Evolutionary conservation across 768 basidiomycete species (phyloP).

Genomic region (Lentinula sp.): DNA sequence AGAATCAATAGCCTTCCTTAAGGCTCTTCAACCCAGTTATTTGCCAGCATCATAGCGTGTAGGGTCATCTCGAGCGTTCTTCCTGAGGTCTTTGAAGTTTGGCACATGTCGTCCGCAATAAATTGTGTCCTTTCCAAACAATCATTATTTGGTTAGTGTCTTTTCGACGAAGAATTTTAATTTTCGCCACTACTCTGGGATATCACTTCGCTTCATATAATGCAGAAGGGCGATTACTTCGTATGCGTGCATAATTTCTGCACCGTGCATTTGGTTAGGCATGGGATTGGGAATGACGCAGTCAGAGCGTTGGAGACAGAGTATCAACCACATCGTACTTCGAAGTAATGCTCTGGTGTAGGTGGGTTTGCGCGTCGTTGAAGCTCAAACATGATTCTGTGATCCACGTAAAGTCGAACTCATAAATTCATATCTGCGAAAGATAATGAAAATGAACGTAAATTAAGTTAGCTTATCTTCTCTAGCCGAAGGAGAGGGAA

Average conservation of each 20-base stretch:
- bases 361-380: background rate
- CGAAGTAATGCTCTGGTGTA: background rate
- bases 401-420: background rate
- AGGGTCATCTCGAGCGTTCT: background rate
- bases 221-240: background rate
- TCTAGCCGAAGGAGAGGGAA: background rate
- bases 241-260: background rate
- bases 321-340: background rate
- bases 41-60: no score
- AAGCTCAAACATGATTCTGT: background rate
- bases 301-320: background rate
- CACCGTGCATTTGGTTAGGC: background rate
- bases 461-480: no score
- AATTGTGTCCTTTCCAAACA: background rate
- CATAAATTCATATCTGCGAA: no score
- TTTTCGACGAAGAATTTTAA: background rate
- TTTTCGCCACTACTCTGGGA: background rate
- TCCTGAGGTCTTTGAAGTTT: no score
- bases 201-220: background rate
- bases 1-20: background rate
- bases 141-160: background rate
- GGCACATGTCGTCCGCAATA: background rate
- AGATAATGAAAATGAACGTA: no score
- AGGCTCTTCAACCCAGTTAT: background rate
- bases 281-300: background rate